phyloP scores from a whole-genome alignment of 768 basidiomycete species.

The Termitomyces sp. region DNA sequence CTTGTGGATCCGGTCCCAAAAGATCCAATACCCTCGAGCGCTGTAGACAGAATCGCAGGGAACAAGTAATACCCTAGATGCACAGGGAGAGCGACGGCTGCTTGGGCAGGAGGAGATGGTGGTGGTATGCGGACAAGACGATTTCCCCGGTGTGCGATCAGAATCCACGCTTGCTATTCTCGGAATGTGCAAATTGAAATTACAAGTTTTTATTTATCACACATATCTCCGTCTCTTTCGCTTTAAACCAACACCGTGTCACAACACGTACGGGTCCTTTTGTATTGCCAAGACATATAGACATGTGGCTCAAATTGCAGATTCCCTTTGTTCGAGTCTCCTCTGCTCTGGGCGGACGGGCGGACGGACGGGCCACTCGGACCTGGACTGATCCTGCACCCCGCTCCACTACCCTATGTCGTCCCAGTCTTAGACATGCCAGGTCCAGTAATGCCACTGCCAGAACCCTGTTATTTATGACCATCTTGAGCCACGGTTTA shows the following conservation, averaged over 20 bases:
- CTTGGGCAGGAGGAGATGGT: conserved; percentile 9
- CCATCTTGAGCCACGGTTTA: not conserved
- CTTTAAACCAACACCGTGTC: conserved; percentile 2
- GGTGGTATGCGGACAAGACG: conserved; percentile 16
- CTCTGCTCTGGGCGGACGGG: not conserved
- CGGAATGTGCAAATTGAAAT: conserved; percentile 15
- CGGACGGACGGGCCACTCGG: not conserved
- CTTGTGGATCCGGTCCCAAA: conserved; percentile 7
- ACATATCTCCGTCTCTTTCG: conserved; percentile 28
- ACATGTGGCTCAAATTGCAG: not conserved
- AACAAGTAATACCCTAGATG: not conserved
- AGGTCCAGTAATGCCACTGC: not conserved
- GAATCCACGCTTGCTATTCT: conserved; percentile 15
- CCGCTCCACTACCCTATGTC: not conserved
- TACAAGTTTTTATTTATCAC: conserved; percentile 20
- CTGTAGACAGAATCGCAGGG: not conserved
- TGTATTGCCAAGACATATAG: not conserved
- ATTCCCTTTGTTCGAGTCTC: not conserved
- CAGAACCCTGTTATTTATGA: not conserved
- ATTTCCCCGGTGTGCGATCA: conserved; percentile 17
- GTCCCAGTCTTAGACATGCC: not conserved
- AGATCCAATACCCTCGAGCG: not conserved
- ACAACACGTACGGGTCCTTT: not conserved
- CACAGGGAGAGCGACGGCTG: not conserved
- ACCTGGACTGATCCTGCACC: not conserved